Evolutionary conservation across 768 basidiomycete genomes (phyloP), one percentile per base, ranked within the genome.

Genomic region (Nidularia pulvinata): DNA sequence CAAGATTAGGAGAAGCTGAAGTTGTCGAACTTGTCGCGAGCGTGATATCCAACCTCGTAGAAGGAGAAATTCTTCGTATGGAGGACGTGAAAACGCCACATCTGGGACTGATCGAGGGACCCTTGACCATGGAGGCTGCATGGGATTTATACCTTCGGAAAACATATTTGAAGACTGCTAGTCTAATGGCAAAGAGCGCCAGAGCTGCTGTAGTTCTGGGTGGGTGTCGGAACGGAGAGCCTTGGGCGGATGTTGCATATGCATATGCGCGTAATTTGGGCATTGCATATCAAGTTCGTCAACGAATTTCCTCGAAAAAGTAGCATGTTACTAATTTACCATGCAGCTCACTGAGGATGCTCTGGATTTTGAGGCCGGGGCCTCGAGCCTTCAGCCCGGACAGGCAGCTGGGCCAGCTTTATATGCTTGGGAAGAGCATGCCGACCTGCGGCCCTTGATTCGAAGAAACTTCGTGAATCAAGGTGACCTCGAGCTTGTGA

Each of bases 21-120:
- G 95, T 96, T 50, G 93, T 98, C 49, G 97, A 99, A 68, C 80
- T 98, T 54, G 84, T 98, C 46, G 85, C 93, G 3, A 89, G 86
- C 62, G 93, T 98, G 54, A 90, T 99, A 51, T 86, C 93, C 2
- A 98, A 98, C 65, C 78, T 96, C 37, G 95, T 95, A n/a, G 96
- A 98, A 67, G 97, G 96, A 34, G 93, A 98, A 73, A 88, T 98
- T 43, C 71, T 97, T 72, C 89, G 91, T 71, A 84, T 86, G 80
- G 78, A 76, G 55, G 72, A 74, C 49, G 69, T 83, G 14, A 73
- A 74, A 59, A 78, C 76, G 7, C 75, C 78, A 16, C 61, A 56
- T 57, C 59, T 57, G 16, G 66, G 70, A 65, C 59, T 63, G 63
- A 48, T 69, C 48, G 47, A 58, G 42, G 68, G 68, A 16, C 69